Conservation (phyloP, 305 asterid species). For the Lippia alba region DNA sequence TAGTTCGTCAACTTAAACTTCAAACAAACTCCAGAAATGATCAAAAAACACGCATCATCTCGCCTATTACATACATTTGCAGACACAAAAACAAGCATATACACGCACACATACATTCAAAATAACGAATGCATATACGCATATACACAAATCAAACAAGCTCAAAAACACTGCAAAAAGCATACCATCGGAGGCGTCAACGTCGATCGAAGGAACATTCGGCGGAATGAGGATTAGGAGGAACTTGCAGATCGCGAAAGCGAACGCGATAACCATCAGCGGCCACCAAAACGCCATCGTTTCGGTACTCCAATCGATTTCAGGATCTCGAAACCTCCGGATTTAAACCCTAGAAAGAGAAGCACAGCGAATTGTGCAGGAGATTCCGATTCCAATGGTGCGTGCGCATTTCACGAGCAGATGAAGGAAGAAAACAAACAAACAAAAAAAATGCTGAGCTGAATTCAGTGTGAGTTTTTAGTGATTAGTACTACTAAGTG, state of each 20-base stretch:
- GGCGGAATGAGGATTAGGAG: constrained; percentile 87
- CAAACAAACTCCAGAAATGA: constrained; percentile 8
- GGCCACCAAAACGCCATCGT: constrained; percentile 97
- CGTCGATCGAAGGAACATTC: constrained; percentile 89
- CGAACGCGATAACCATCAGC: constrained; percentile 68
- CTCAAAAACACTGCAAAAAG: not conserved
- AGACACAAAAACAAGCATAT: not conserved
- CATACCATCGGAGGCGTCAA: constrained; percentile 89
- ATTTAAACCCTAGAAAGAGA: constrained; percentile 45
- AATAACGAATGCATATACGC: not conserved
- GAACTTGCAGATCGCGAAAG: constrained; percentile 80
- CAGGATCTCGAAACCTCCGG: constrained; percentile 27
- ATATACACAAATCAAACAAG: constrained; percentile 10
- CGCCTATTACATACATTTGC: not conserved
- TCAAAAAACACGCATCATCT: constrained; percentile 6
- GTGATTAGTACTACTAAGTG: constrained; percentile 7
- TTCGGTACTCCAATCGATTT: constrained; percentile 26
- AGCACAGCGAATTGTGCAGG: constrained; percentile 18
- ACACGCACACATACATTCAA: too few relatives aligned
- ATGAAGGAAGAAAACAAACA: not conserved
- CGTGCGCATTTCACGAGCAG: constrained; percentile 34
- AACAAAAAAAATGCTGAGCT: constrained; percentile 1
- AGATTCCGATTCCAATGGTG: constrained; percentile 37
- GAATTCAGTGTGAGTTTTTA: not conserved
- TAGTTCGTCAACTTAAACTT: constrained; percentile 17